Evolutionary conservation across 2,329 filamentous ascomycete genomes (phyloP).

Genomic region (Talaromyces marneffei): DNA sequence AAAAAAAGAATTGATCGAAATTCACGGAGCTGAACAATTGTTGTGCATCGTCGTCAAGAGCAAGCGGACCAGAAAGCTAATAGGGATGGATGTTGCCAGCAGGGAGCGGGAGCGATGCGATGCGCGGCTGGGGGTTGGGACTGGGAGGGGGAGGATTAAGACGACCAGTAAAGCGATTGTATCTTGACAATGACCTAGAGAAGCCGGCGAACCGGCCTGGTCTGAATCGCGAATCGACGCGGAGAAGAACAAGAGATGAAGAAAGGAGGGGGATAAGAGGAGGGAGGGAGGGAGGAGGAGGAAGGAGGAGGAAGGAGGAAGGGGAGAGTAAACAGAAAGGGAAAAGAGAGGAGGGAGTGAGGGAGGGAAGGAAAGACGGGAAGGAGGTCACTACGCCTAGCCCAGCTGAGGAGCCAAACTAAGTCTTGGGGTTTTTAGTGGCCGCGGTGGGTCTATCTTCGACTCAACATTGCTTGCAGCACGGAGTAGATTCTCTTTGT

Average conservation of each 20-base stretch:
- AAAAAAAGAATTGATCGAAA: neutral
- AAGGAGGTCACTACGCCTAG: neutral
- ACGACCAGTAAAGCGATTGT: neutral
- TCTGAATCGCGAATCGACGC: slow-evolving; percentile 20
- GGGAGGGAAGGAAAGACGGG: neutral
- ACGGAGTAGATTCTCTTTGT: neutral
- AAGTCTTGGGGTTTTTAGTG: neutral
- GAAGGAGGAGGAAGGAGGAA: slow-evolving; percentile 8
- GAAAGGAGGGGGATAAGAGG: slow-evolving; percentile 10
- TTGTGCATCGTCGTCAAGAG: slow-evolving; percentile 11
- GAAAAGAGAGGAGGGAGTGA: neutral
- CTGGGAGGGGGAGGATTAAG: neutral
- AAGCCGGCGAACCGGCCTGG: slow-evolving; percentile 16
- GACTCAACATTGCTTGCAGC: neutral
- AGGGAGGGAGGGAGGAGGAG: neutral
- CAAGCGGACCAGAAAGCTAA: neutral
- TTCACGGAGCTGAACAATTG: slow-evolving; percentile 3
- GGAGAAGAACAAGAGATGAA: slow-evolving; percentile 17
- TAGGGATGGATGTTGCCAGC: slow-evolving; percentile 2
- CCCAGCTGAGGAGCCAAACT: neutral
- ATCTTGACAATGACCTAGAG: slow-evolving; percentile 12
- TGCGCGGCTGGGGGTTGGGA: slow-evolving; percentile 2
- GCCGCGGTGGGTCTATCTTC: neutral
- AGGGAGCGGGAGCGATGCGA: slow-evolving; percentile 6
- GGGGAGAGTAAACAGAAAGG: slow-evolving; percentile 8